Evolutionary conservation across 1,284 basidiomycete species (phyloP).

Genomic region (Trichosporon asahii): DNA sequence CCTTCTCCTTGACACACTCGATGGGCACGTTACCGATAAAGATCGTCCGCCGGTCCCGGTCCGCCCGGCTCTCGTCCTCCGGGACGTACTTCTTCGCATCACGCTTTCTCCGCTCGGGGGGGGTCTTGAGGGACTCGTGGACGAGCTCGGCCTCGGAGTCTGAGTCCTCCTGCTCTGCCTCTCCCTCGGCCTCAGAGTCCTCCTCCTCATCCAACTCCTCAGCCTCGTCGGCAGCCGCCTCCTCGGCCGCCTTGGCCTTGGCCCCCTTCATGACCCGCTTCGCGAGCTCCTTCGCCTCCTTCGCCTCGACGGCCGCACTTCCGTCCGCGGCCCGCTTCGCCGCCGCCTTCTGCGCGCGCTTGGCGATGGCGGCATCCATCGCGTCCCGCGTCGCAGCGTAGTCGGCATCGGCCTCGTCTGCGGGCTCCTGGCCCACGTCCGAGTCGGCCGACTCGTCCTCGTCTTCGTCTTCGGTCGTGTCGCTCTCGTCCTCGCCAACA

Average conservation of each 20-base stretch:
- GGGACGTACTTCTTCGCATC: conserved; percentile 56
- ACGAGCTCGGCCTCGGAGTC: conserved; percentile 39
- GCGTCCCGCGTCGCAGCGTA: too few relatives aligned
- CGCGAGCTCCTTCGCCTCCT: too few relatives aligned
- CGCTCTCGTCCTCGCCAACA: conserved; percentile 12
- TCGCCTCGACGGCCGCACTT: too few relatives aligned
- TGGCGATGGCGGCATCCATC: too few relatives aligned
- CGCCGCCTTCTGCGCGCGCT: too few relatives aligned
- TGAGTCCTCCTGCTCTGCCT: too few relatives aligned
- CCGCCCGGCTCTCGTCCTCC: conserved; percentile 63
- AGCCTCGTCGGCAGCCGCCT: conserved; percentile 14
- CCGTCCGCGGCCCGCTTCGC: too few relatives aligned
- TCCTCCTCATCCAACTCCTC: conserved; percentile 25
- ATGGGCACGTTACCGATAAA: conserved; percentile 90
- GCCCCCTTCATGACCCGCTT: conserved; percentile 21
- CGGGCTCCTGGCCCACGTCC: background rate
- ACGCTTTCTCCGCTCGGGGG: conserved; percentile 20
- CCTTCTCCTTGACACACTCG: conserved; percentile 71
- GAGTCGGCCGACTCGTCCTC: conserved; percentile 26
- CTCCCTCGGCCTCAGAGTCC: conserved; percentile 31
- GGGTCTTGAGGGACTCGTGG: conserved; percentile 47
- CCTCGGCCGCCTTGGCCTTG: conserved; percentile 24
- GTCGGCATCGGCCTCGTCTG: too few relatives aligned
- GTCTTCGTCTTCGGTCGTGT: background rate
- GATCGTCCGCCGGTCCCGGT: conserved; percentile 74